A percentile compares a stretch with the other conserved stretches of the same genome.
phyloP scores from a whole-genome alignment of 106 monocot species.

The Acanthochlamys bracteata region DNA sequence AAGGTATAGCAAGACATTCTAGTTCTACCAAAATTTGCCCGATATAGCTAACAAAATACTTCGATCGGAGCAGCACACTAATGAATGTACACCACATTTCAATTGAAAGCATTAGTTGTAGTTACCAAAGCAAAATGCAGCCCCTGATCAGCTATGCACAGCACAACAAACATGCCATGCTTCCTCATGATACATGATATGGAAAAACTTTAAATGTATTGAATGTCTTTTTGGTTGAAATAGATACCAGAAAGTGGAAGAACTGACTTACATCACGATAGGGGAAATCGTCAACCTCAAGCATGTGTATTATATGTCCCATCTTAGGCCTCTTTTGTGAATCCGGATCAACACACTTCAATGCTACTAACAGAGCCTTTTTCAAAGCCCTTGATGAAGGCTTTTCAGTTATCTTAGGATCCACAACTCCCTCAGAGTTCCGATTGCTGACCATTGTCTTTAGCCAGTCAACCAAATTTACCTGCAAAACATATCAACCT shows the following conservation, averaged over 20 bases:
- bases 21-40: no score
- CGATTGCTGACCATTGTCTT: slow-evolving; percentile 32
- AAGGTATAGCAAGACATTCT: no score
- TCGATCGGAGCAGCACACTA: no score
- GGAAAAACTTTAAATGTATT: no score
- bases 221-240: not conserved
- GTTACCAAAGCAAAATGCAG: no score
- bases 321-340: slow-evolving; percentile 35
- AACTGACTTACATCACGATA: slow-evolving; percentile 11
- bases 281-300: slow-evolving; percentile 28
- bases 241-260: not conserved
- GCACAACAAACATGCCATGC: no score
- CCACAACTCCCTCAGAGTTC: slow-evolving; percentile 32
- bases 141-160: no score
- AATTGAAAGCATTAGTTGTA: no score
- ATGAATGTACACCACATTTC: no score
- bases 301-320: slow-evolving; percentile 34
- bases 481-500: slow-evolving; percentile 10
- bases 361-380: slow-evolving; percentile 25
- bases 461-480: slow-evolving; percentile 43
- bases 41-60: no score
- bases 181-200: no score
- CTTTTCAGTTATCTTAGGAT: slow-evolving; percentile 27
- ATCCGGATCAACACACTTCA: slow-evolving; percentile 32
- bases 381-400: slow-evolving; percentile 33